Evolutionary conservation across 2,329 filamentous ascomycete genomes (phyloP).

Genomic region (Verticillium longisporum): DNA sequence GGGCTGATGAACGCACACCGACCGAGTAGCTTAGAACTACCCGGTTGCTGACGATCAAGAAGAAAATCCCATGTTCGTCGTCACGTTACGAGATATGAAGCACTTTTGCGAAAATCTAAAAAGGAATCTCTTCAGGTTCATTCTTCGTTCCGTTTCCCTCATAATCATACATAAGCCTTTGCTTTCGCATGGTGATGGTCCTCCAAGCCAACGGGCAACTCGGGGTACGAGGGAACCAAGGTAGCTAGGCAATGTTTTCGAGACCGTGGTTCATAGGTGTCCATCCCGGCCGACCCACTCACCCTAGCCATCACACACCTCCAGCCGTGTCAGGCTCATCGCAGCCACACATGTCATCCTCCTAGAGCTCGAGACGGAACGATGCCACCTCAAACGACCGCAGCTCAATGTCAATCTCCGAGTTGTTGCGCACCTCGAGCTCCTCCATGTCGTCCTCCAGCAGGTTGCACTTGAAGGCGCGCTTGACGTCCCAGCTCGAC

Average conservation of each 20-base stretch:
- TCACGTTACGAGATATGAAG: not conserved
- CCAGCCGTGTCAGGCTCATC: constrained; percentile 2
- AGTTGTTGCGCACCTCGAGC: constrained; percentile 39
- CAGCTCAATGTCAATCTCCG: constrained; percentile 55
- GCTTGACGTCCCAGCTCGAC: constrained; percentile 64
- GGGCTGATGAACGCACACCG: not conserved
- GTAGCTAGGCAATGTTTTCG: not conserved
- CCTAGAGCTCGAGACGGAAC: constrained; percentile 55
- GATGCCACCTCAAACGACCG: constrained; percentile 83
- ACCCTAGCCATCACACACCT: constrained; percentile 6
- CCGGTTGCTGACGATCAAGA: not conserved
- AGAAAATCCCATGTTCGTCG: not conserved
- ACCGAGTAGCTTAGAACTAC: not conserved
- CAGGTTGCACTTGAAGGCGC: constrained; percentile 76
- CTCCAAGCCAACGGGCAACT: too few species aligned
- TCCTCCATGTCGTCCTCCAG: constrained; percentile 80
- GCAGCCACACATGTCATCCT: constrained; percentile 9
- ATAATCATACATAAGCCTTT: not conserved
- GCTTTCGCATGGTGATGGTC: too few species aligned
- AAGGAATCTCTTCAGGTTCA: not conserved
- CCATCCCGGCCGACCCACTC: not conserved
- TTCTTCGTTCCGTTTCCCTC: not conserved
- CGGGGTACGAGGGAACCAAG: too few species aligned
- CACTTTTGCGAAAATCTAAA: not conserved
- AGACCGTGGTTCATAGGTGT: not conserved